phyloP scores from a whole-genome alignment of 352 stramenopile genomes.

The Plasmopara halstedii region DNA sequence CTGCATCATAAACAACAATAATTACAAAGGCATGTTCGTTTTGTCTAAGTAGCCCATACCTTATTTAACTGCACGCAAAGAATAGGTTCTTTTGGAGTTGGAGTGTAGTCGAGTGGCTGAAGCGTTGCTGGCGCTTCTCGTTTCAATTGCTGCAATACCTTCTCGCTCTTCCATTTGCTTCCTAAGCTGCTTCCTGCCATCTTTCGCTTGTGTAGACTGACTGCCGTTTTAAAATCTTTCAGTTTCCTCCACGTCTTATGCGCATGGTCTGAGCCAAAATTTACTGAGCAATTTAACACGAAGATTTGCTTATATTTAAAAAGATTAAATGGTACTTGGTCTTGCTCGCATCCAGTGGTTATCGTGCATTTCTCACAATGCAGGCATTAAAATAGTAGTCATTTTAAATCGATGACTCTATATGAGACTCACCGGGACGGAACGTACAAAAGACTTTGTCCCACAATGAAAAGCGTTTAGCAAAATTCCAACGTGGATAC shows the following conservation, averaged over 20 bases:
- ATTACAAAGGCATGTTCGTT: no score
- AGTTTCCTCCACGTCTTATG: neutral
- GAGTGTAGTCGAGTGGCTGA: constrained; percentile 60
- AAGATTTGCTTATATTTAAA: neutral
- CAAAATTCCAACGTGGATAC: constrained; percentile 77
- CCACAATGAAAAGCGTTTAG: constrained; percentile 85
- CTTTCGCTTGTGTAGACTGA: no score
- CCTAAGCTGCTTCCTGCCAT: constrained; percentile 15
- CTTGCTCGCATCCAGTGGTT: neutral
- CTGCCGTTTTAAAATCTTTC: no score
- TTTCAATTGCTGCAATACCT: constrained; percentile 20
- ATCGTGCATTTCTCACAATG: neutral
- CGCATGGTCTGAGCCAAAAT: neutral
- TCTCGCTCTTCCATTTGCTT: constrained; percentile 39
- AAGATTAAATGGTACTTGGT: neutral
- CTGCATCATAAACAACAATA: constrained; percentile 1
- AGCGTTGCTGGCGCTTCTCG: constrained; percentile 37
- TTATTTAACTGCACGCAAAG: constrained; percentile 50
- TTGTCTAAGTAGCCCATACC: no score
- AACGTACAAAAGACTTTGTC: constrained; percentile 82
- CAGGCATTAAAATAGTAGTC: neutral
- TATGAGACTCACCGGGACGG: constrained; percentile 18
- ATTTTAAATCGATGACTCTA: neutral
- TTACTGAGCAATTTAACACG: neutral
- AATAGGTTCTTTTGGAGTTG: constrained; percentile 48